These are phyloP conservation scores for Balamuthia mandrillaris DNA, from an alignment of 208 protist species.

Conservation along the genomic window DNA sequence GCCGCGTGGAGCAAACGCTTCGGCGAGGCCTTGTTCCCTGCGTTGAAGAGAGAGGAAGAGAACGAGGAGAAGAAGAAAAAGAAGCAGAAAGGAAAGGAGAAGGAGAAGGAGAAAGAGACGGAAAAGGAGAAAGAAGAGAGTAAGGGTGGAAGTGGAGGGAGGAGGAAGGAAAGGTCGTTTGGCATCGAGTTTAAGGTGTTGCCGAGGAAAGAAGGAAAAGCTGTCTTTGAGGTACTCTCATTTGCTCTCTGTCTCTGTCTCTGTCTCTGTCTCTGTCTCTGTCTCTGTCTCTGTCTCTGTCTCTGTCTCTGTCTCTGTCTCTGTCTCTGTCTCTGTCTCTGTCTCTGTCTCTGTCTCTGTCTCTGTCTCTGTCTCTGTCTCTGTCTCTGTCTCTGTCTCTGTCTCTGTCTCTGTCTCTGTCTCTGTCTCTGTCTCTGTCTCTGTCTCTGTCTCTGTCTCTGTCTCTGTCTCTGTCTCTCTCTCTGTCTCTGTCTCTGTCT, in stretches of 20 bases:
- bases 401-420: neutral
- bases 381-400: neutral
- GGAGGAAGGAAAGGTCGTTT: neutral
- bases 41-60: no score
- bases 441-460: neutral
- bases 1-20: no score
- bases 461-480: neutral
- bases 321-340: neutral
- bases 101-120: neutral
- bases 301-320: neutral
- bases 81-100: no score
- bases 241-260: neutral
- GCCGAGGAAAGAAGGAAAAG: neutral
- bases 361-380: no score
- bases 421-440: neutral
- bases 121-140: neutral
- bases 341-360: neutral
- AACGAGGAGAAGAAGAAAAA: no score
- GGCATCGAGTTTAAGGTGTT: neutral
- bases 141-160: neutral
- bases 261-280: neutral
- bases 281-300: neutral
- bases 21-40: no score
- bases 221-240: neutral
- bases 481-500: neutral